Evolutionary conservation across 768 basidiomycete genomes (phyloP).

Genomic region (Termitomyces sp.): DNA sequence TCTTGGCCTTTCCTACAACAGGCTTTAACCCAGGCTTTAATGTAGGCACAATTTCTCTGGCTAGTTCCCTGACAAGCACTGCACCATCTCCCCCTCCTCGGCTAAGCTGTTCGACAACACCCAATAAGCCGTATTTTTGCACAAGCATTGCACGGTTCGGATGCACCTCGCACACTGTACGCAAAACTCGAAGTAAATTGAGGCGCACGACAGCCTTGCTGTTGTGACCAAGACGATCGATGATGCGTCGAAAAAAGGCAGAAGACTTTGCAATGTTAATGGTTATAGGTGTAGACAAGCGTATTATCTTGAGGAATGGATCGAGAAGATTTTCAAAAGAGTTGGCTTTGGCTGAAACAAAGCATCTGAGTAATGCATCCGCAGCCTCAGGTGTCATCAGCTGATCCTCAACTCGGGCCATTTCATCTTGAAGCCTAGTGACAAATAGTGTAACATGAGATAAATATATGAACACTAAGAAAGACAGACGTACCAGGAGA

Average conservation of each 20-base stretch:
- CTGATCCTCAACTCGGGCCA: constrained; percentile 87
- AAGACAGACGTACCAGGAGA: constrained; percentile 67
- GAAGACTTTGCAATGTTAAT: constrained; percentile 73
- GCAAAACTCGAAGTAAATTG: constrained; percentile 81
- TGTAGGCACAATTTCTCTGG: constrained; percentile 78
- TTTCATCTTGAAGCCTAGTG: constrained; percentile 89
- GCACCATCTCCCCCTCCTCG: constrained; percentile 75
- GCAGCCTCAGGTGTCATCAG: constrained; percentile 63
- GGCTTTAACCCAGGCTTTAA: constrained; percentile 70
- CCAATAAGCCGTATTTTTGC: constrained; percentile 74
- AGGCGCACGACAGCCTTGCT: constrained; percentile 86
- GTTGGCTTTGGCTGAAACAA: constrained; percentile 81
- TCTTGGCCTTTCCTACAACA: constrained; percentile 23
- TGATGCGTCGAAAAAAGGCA: constrained; percentile 81
- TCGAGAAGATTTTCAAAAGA: constrained; percentile 91
- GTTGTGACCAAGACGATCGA: constrained; percentile 69
- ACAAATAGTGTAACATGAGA: not conserved
- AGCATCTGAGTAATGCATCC: constrained; percentile 70
- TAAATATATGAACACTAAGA: not conserved
- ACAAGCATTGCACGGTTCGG: constrained; percentile 81
- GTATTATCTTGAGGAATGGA: constrained; percentile 87
- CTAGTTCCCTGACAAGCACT: constrained; percentile 85
- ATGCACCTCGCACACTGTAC: constrained; percentile 84
- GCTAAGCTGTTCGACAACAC: constrained; percentile 76
- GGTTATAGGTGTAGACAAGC: constrained; percentile 69